Evolutionary conservation across 2,329 filamentous ascomycete genomes (phyloP), one percentile per base, ranked within the genome.

Genomic region (Penicillium frequentans): DNA sequence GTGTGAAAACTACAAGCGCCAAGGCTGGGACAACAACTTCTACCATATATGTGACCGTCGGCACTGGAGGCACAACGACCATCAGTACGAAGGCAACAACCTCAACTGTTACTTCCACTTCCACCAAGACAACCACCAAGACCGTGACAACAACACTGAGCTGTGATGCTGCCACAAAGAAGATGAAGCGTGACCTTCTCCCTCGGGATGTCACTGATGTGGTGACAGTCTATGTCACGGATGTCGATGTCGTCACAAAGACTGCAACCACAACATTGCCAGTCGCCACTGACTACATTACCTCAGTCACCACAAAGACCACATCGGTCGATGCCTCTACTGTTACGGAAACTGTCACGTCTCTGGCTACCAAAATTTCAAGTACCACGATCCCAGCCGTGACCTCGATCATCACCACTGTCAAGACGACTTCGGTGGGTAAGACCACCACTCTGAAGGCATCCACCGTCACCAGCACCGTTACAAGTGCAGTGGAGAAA

Each of bases 81-180:
- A 73, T 70, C n/a, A 56, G 67, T 11, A 73, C 68, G n/a, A 67
- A 68, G 53, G 64, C 69, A 11, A 68, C 70, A 13, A 70, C 69
- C 33, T 55, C 52, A 33, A 59, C 59, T 11, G 51, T 63, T 52
- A 54, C 53, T 47, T 49, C 52, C 3, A 55, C 55, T 1, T 51
- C 58, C 1, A 60, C 55, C 2, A 58, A 53, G 49, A 54, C 52
- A 10, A 35, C 39, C 9, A 43, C 37, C 35, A 60, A 63, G 50
- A 57, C 57, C 5, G 49, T 54, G 3, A 63, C 61, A 4, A 59
- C 61, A 33, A 56, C 54, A 3, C 4, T 56, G 8, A 59, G 54
- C 16, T 43, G 56, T 19, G 64, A 63, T 47, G 59, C 62, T 21
- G 58, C 57, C 3, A 58, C 58, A 14, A 69, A 61, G 33, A 52